Evolutionary conservation across 1,284 basidiomycete genomes (phyloP).

Genomic region (Boletus holoroseus): DNA sequence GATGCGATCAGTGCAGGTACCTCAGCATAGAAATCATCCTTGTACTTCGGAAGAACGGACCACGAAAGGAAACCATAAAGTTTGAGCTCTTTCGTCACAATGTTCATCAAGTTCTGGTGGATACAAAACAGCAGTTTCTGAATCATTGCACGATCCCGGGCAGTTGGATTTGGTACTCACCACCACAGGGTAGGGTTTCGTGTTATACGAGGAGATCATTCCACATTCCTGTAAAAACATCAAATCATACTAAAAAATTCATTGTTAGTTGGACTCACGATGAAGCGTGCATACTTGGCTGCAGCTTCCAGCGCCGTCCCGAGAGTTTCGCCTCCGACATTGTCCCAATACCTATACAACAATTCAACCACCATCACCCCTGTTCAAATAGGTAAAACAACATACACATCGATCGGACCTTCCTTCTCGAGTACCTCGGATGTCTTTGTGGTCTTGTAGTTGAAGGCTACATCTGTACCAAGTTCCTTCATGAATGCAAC

Average conservation of each 20-base stretch:
- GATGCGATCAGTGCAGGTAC: slow-evolving; percentile 17
- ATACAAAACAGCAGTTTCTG: background rate
- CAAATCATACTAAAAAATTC: background rate
- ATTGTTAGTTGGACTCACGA: slow-evolving; percentile 6
- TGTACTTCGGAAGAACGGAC: slow-evolving; percentile 9
- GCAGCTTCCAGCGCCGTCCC: slow-evolving; percentile 53
- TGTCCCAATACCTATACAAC: slow-evolving; percentile 33
- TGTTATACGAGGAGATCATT: slow-evolving; percentile 20
- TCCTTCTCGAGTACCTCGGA: slow-evolving; percentile 19
- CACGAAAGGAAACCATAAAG: slow-evolving; percentile 13
- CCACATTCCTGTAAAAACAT: slow-evolving; percentile 18
- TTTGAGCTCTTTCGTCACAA: slow-evolving; percentile 13
- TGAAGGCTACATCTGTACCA: slow-evolving; percentile 38
- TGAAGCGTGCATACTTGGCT: slow-evolving; percentile 46
- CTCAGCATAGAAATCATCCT: slow-evolving; percentile 12
- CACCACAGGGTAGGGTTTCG: slow-evolving; percentile 8
- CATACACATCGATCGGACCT: slow-evolving; percentile 23
- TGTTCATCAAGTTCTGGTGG: slow-evolving; percentile 14
- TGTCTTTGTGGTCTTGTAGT: slow-evolving; percentile 35
- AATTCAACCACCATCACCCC: background rate
- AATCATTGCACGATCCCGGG: no score
- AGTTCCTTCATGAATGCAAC: slow-evolving; percentile 35
- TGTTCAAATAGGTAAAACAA: background rate
- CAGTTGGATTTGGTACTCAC: slow-evolving; percentile 2
- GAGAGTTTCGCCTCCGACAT: slow-evolving; percentile 30